phyloP scores from a whole-genome alignment of 164 flowering plant genomes.

The Vitis amurensis region DNA sequence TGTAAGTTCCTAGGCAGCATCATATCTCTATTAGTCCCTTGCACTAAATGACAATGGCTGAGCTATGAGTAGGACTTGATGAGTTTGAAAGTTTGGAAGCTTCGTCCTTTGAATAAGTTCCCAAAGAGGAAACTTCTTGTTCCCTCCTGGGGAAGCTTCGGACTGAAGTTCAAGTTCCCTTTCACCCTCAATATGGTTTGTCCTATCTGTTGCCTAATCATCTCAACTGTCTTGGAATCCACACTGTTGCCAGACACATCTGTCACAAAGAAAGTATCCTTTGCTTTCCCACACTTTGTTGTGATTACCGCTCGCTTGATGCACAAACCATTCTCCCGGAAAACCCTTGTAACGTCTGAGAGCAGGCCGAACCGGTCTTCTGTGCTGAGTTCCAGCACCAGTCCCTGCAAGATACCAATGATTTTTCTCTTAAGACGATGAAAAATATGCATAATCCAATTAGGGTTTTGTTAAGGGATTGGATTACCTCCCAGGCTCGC shows the following conservation, averaged over 20 bases:
- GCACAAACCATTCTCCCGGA: slow-evolving; percentile 27
- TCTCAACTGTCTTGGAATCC: slow-evolving; percentile 12
- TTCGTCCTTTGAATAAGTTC: slow-evolving; percentile 1
- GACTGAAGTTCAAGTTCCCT: background rate
- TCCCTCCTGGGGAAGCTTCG: slow-evolving; percentile 7
- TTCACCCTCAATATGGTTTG: slow-evolving; percentile 15
- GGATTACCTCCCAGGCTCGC: slow-evolving; percentile 42
- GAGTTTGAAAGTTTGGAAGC: background rate
- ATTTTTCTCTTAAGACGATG: too few relatives aligned
- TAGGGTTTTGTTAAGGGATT: too few relatives aligned
- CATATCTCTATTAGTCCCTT: too few relatives aligned
- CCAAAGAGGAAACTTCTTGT: slow-evolving; percentile 11
- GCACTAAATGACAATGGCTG: too few relatives aligned
- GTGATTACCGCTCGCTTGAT: slow-evolving; percentile 23
- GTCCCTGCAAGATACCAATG: slow-evolving; percentile 13
- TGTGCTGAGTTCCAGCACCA: slow-evolving; percentile 23
- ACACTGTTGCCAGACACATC: slow-evolving; percentile 22
- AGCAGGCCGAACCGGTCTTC: slow-evolving; percentile 24
- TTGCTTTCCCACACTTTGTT: slow-evolving; percentile 14
- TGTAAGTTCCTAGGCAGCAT: too few relatives aligned
- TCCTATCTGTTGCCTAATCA: slow-evolving; percentile 16
- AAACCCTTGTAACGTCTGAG: slow-evolving; percentile 22
- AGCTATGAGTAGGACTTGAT: slow-evolving; percentile 3
- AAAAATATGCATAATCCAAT: too few relatives aligned
- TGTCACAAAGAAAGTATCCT: slow-evolving; percentile 19